These are phyloP conservation scores for Myrica gale DNA, from an alignment of 306 rosid species.

Conservation along the genomic window DNA sequence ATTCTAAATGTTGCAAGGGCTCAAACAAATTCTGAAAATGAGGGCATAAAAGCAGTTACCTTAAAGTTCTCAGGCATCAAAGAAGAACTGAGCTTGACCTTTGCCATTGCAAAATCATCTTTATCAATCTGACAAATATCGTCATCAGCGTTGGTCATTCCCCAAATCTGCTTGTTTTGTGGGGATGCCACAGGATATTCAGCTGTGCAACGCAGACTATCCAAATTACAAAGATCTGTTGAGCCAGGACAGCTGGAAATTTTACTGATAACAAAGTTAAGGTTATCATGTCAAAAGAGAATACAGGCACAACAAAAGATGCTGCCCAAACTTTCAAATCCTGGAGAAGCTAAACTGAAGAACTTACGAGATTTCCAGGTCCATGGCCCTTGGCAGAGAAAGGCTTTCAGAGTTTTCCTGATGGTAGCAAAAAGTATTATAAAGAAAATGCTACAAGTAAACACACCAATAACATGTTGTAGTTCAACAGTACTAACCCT, in stretches of 20 bases:
- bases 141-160: constrained; percentile 54
- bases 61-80: constrained; percentile 48
- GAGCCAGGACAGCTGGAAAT: constrained; percentile 37
- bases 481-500: constrained; percentile 53
- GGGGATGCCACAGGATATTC: constrained; percentile 38
- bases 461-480: constrained; percentile 21
- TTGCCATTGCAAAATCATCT: constrained; percentile 44
- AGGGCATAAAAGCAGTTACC: constrained; percentile 44
- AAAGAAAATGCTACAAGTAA: constrained; percentile 15
- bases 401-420: constrained; percentile 58
- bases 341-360: constrained; percentile 7
- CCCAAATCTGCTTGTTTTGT: constrained; percentile 52
- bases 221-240: constrained; percentile 52
- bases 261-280: constrained; percentile 41
- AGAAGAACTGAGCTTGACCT: constrained; percentile 47
- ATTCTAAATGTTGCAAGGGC: constrained; percentile 17
- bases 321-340: constrained; percentile 27
- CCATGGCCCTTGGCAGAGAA: constrained; percentile 41
- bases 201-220: constrained; percentile 52
- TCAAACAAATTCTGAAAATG: constrained; percentile 19
- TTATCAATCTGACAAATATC: constrained; percentile 83
- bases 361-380: constrained; percentile 51
- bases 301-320: constrained; percentile 17
- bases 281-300: constrained; percentile 12
- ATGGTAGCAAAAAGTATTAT: constrained; percentile 25